Percentiles rank a stretch among this genome's conserved stretches.
Conservation (phyloP, 2,329 filamentous ascomycete species). For the Lachnellula hyalina region DNA sequence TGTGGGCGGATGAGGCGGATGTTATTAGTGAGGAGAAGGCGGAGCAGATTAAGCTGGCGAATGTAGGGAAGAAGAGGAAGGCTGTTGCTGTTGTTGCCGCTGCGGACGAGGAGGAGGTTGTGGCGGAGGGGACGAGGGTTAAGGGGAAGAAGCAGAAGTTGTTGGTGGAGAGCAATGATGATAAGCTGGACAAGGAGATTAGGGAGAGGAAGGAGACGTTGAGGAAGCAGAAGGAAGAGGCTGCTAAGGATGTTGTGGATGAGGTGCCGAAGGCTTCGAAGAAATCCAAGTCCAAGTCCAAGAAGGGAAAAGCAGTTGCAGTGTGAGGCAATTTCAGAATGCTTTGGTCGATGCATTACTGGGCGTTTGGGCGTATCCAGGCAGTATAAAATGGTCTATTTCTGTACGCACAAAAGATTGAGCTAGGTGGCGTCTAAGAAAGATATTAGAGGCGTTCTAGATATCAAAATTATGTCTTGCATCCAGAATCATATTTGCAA, state of each 20-base stretch:
- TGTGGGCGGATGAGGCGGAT: slow-evolving; percentile 77
- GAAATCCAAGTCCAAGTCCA: slow-evolving; percentile 2
- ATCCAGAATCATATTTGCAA: no score
- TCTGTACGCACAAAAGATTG: not conserved
- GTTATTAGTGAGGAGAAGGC: slow-evolving; percentile 55
- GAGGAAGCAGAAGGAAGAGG: slow-evolving; percentile 33
- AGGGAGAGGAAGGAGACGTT: slow-evolving; percentile 31
- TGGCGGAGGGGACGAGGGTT: slow-evolving; percentile 26
- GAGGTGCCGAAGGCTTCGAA: slow-evolving; percentile 17
- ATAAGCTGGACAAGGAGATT: slow-evolving; percentile 33
- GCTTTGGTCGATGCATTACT: slow-evolving; percentile 1
- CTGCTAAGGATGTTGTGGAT: slow-evolving; percentile 23
- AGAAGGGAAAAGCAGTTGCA: not conserved
- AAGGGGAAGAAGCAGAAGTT: slow-evolving; percentile 35
- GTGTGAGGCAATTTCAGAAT: not conserved
- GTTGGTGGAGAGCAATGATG: slow-evolving; percentile 29
- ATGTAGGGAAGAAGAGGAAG: slow-evolving; percentile 56
- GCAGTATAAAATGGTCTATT: not conserved
- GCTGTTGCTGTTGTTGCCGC: slow-evolving; percentile 25
- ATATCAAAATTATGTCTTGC: not conserved
- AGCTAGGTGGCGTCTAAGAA: not conserved
- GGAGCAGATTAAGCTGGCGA: slow-evolving; percentile 34
- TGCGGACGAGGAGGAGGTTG: slow-evolving; percentile 24
- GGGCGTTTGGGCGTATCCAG: slow-evolving; percentile 7
- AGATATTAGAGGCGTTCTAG: not conserved